phyloP scores from a whole-genome alignment of 352 stramenopile species.

The Phytophthora sojae region DNA sequence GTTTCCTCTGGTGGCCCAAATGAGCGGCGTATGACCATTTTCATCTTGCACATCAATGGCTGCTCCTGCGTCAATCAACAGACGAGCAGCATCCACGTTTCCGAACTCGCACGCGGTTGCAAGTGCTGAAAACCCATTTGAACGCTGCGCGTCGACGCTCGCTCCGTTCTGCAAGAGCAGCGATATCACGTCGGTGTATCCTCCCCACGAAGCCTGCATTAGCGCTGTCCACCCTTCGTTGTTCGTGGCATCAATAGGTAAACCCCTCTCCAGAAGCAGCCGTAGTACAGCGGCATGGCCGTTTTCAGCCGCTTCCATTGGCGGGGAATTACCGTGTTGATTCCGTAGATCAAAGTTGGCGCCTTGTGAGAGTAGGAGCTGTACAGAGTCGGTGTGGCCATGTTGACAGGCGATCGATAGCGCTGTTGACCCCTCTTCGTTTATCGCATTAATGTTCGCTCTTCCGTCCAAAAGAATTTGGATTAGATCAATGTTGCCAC shows the following conservation, averaged over 20 bases:
- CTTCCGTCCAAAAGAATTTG: no score
- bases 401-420: no score
- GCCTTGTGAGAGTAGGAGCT: no score
- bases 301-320: not conserved
- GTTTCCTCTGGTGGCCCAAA: no score
- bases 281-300: not conserved
- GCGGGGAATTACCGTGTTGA: not conserved
- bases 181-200: not conserved
- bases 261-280: not conserved
- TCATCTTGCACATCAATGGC: conserved; percentile 1
- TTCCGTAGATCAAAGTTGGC: no score
- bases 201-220: not conserved
- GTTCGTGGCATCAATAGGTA: not conserved
- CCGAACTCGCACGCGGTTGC: not conserved
- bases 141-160: not conserved
- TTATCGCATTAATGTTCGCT: no score
- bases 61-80: not conserved
- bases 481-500: no score
- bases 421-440: no score
- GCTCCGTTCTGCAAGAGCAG: not conserved
- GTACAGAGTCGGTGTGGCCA: no score
- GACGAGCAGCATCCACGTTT: not conserved
- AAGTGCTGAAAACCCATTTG: not conserved
- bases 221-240: conserved; percentile 1
- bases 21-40: not conserved